phyloP scores from a whole-genome alignment of 2,329 filamentous ascomycete species.

The Atkinsonella texensis region DNA sequence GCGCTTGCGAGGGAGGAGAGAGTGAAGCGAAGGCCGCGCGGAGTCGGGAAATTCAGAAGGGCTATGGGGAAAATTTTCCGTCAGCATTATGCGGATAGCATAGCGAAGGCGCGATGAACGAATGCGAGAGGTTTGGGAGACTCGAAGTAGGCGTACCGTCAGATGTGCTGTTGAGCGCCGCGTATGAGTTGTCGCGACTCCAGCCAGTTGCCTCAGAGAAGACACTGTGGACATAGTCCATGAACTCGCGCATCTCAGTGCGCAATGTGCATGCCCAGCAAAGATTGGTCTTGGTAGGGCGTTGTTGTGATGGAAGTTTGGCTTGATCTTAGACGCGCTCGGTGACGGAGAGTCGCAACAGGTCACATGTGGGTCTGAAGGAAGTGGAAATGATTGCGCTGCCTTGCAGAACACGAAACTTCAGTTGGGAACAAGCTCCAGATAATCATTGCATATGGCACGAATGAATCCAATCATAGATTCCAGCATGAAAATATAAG shows the following conservation, averaged over 20 bases:
- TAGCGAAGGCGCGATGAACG: background rate
- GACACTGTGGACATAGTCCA: slow-evolving; percentile 89
- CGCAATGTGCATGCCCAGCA: slow-evolving; percentile 17
- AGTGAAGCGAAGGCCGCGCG: slow-evolving; percentile 70
- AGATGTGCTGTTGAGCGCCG: slow-evolving; percentile 70
- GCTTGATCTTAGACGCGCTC: background rate
- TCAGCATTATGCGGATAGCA: slow-evolving; percentile 8
- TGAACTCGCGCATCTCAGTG: slow-evolving; percentile 76
- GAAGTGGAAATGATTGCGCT: too few species aligned
- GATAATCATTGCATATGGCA: too few species aligned
- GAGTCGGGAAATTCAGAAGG: slow-evolving; percentile 79
- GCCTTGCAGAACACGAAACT: too few species aligned
- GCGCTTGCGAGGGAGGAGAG: slow-evolving; percentile 85
- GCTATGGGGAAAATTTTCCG: slow-evolving; percentile 33
- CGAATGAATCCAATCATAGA: too few species aligned
- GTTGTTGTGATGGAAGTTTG: background rate
- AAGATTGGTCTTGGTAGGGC: background rate
- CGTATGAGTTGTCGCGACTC: slow-evolving; percentile 88
- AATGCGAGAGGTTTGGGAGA: background rate
- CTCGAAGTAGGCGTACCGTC: slow-evolving; percentile 46
- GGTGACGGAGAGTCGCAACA: background rate
- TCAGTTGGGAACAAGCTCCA: too few species aligned
- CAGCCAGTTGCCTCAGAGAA: slow-evolving; percentile 81
- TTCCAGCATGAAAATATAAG: too few species aligned
- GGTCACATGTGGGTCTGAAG: too few species aligned